Evolutionary conservation across 139 green algal species (phyloP).

Genomic region (Gonium pectorale): DNA sequence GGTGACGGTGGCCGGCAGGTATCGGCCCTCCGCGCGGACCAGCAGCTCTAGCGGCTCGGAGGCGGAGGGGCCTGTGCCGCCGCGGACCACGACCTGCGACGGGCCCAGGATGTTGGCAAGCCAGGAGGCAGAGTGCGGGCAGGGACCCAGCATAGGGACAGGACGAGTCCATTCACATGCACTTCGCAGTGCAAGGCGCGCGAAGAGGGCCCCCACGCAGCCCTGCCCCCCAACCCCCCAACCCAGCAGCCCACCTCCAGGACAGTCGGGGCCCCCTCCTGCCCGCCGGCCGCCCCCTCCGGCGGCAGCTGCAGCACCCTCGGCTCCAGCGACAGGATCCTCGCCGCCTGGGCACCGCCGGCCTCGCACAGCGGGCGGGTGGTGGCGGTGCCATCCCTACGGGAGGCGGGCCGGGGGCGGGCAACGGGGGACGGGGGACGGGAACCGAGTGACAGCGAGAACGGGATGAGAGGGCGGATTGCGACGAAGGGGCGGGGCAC

Average conservation of each 20-base stretch:
- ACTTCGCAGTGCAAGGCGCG: no score
- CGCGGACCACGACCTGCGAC: slow-evolving; percentile 9
- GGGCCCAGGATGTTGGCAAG: neutral
- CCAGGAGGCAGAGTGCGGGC: neutral
- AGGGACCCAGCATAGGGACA: no score
- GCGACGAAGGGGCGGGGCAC: no score
- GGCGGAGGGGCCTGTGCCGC: neutral
- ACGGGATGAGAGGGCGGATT: no score
- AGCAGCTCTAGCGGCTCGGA: slow-evolving; percentile 18
- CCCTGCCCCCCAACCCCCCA: neutral
- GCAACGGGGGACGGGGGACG: no score
- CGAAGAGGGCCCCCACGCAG: no score
- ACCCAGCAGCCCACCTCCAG: neutral
- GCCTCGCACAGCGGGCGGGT: neutral
- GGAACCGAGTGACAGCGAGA: no score
- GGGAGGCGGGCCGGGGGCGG: no score
- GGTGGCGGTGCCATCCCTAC: neutral
- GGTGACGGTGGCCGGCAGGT: slow-evolving; percentile 2
- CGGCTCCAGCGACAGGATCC: neutral
- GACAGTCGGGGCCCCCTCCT: neutral
- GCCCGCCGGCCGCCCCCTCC: no score
- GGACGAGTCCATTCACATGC: no score
- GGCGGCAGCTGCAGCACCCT: neutral
- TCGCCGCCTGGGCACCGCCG: neutral
- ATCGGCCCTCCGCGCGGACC: slow-evolving; percentile 11